Conservation (phyloP, 1,284 basidiomycete genomes). For the Trichosporon coremiiforme region DNA sequence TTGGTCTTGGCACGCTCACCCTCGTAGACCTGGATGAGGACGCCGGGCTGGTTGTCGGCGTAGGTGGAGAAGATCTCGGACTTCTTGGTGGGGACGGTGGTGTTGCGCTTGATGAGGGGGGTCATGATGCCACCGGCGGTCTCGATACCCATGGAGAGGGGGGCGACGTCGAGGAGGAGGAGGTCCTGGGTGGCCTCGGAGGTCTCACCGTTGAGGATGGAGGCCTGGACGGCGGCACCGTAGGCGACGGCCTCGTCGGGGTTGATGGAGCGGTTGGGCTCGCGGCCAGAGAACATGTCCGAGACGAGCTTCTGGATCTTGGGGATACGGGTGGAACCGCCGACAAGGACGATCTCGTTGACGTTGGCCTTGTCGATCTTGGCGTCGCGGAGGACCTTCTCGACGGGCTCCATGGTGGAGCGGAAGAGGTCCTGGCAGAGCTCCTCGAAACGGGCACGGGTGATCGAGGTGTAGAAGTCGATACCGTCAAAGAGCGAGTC, state of each 20-base stretch:
- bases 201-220: conserved; percentile 77
- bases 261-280: conserved; percentile 95
- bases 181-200: conserved; percentile 71
- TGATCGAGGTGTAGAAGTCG: conserved; percentile 98
- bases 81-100: conserved; percentile 97
- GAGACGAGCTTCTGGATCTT: conserved; percentile 97
- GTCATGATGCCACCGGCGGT: conserved; percentile 98
- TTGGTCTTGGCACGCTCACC: conserved; percentile 99
- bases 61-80: conserved; percentile 98
- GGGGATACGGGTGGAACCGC: conserved; percentile 98
- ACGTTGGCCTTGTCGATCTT: conserved; percentile 89
- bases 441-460: conserved; percentile 98
- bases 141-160: conserved; percentile 68
- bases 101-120: conserved; percentile 88
- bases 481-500: conserved; percentile 97
- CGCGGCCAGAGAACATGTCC: conserved; percentile 98
- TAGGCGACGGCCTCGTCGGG: conserved; percentile 95
- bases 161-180: conserved; percentile 96
- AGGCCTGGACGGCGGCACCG: conserved; percentile 96
- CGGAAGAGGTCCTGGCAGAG: conserved; percentile 97
- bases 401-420: conserved; percentile 93
- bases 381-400: conserved; percentile 96
- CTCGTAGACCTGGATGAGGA: conserved; percentile 98
- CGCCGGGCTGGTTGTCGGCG: conserved; percentile 98
- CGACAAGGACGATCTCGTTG: conserved; percentile 75